Percentiles rank a stretch among this genome's conserved stretches.
These are phyloP conservation scores for Rhizoclosmatium globosum DNA, from an alignment of 192 early-diverging fungal genomes.

Conservation along the genomic window DNA sequence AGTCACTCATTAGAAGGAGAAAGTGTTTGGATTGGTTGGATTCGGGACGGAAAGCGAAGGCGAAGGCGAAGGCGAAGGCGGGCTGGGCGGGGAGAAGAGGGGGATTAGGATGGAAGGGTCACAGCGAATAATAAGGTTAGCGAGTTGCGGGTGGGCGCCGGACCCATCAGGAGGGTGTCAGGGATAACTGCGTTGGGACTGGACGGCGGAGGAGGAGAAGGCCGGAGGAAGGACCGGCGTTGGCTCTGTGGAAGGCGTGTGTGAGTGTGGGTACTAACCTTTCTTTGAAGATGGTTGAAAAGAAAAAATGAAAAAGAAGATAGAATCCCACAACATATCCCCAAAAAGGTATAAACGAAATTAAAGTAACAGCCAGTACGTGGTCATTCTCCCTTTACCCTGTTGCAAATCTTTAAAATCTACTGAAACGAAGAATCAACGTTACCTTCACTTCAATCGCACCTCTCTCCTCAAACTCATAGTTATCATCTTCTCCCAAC, in stretches of 20 bases:
- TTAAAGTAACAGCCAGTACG: slow-evolving; percentile 41
- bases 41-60: background rate
- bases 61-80: background rate
- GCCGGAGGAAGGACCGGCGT: background rate
- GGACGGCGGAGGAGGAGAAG: background rate
- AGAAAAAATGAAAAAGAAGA: background rate
- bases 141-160: background rate
- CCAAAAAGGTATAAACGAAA: slow-evolving; percentile 2
- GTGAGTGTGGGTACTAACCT: background rate
- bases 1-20: slow-evolving; percentile 12
- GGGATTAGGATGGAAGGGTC: background rate
- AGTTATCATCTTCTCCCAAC: slow-evolving; percentile 30
- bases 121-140: background rate
- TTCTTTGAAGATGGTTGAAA: background rate
- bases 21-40: background rate
- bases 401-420: slow-evolving; percentile 11
- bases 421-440: background rate
- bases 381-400: slow-evolving; percentile 51
- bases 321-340: background rate
- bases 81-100: background rate
- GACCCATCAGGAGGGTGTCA: background rate
- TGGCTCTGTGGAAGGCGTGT: background rate
- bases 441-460: slow-evolving; percentile 45
- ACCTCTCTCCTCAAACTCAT: slow-evolving; percentile 41
- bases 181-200: background rate